phyloP scores from a whole-genome alignment of 169 alveolate species.

The Babesia ovis region DNA sequence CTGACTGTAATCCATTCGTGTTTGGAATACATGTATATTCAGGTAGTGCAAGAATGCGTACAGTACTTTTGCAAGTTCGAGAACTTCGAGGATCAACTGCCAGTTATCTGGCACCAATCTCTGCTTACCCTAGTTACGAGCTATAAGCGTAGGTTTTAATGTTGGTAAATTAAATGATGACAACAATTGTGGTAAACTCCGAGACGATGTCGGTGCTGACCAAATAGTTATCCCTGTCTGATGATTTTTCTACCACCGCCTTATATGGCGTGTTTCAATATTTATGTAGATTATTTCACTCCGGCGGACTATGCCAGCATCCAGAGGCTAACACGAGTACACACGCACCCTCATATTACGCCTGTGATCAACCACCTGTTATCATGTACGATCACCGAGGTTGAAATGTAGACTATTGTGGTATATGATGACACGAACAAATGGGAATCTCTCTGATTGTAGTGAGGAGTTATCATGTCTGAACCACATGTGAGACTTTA shows the following conservation, averaged over 20 bases:
- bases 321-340: constrained; percentile 32
- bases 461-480: constrained; percentile 31
- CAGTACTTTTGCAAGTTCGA: constrained; percentile 74
- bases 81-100: constrained; percentile 76
- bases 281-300: constrained; percentile 38
- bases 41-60: constrained; percentile 72
- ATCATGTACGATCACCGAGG: constrained; percentile 39
- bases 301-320: constrained; percentile 35
- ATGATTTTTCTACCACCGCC: constrained; percentile 6
- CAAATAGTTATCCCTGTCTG: constrained; percentile 74
- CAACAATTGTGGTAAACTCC: constrained; percentile 19
- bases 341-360: constrained; percentile 52
- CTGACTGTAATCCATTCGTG: constrained; percentile 24
- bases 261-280: neutral
- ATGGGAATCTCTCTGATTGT: constrained; percentile 56
- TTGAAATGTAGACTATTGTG: constrained; percentile 30
- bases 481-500: constrained; percentile 5
- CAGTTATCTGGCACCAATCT: constrained; percentile 94
- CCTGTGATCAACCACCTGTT: constrained; percentile 41
- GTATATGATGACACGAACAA: constrained; percentile 33
- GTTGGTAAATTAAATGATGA: constrained; percentile 11
- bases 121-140: constrained; percentile 84
- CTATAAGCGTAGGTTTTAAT: constrained; percentile 79
- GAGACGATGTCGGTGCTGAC: constrained; percentile 52
- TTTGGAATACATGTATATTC: constrained; percentile 12